These are phyloP conservation scores for Lactarius pseudohatsudake DNA, from an alignment of 768 basidiomycete genomes.

Conservation along the genomic window DNA sequence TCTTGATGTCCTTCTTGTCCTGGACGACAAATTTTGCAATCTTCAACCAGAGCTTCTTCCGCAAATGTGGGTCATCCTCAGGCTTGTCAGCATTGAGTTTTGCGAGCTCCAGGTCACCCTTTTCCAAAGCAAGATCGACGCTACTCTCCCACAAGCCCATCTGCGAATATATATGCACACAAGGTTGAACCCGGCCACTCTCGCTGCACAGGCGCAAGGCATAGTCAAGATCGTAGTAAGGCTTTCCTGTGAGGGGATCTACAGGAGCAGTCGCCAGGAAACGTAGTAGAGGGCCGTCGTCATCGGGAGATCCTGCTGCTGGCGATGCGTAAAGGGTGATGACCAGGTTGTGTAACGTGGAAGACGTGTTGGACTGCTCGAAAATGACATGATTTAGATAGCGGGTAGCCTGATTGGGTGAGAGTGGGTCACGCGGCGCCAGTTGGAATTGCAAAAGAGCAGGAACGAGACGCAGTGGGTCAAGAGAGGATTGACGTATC, in stretches of 20 bases:
- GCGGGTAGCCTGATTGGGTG: slow-evolving; percentile 83
- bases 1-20: slow-evolving; percentile 97
- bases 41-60: slow-evolving; percentile 97
- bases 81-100: slow-evolving; percentile 95
- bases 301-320: slow-evolving; percentile 46
- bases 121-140: slow-evolving; percentile 91
- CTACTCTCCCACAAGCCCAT: slow-evolving; percentile 97
- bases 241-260: slow-evolving; percentile 78
- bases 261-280: slow-evolving; percentile 82
- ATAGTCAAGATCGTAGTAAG: slow-evolving; percentile 97
- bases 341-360: slow-evolving; percentile 91
- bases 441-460: slow-evolving; percentile 83
- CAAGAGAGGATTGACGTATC: slow-evolving; percentile 77
- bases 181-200: slow-evolving; percentile 77
- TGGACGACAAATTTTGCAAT: slow-evolving; percentile 98
- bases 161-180: slow-evolving; percentile 95
- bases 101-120: slow-evolving; percentile 93
- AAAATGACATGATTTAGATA: slow-evolving; percentile 87
- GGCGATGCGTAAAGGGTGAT: slow-evolving; percentile 79
- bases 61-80: slow-evolving; percentile 79
- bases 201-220: slow-evolving; percentile 90
- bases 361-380: slow-evolving; percentile 72
- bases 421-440: slow-evolving; percentile 64
- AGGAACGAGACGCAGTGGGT: slow-evolving; percentile 85
- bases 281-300: slow-evolving; percentile 75